Evolutionary conservation across 2,329 filamentous ascomycete species (phyloP).

Genomic region (Hymenoscyphus infarciens): DNA sequence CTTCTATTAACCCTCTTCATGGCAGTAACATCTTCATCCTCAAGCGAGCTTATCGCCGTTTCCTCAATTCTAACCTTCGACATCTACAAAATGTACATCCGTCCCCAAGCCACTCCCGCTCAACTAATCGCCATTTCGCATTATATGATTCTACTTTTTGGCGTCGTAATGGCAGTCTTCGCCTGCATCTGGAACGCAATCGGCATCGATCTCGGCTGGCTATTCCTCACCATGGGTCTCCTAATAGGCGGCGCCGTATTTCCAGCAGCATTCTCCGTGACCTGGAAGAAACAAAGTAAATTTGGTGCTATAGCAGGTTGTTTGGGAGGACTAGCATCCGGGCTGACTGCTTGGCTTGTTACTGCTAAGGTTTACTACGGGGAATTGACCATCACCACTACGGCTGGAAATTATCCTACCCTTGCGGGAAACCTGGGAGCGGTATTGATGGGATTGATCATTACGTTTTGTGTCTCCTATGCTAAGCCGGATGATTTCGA

Average conservation of each 20-base stretch:
- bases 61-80: slow-evolving; percentile 84
- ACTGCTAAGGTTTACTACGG: slow-evolving; percentile 45
- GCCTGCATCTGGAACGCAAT: slow-evolving; percentile 52
- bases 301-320: slow-evolving; percentile 47
- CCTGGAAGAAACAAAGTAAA: slow-evolving; percentile 48
- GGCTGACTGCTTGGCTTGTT: slow-evolving; percentile 50
- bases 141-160: slow-evolving; percentile 50
- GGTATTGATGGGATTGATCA: not conserved
- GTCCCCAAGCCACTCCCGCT: slow-evolving; percentile 58
- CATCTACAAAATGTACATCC: slow-evolving; percentile 79
- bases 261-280: slow-evolving; percentile 49
- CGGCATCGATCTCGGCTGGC: slow-evolving; percentile 52
- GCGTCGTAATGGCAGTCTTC: slow-evolving; percentile 48
- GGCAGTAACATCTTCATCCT: slow-evolving; percentile 75
- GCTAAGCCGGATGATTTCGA: slow-evolving; percentile 13
- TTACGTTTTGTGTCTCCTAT: slow-evolving; percentile 6
- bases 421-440: slow-evolving; percentile 6
- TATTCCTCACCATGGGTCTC: slow-evolving; percentile 49
- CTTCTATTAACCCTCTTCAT: slow-evolving; percentile 69
- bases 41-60: slow-evolving; percentile 77
- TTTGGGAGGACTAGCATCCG: slow-evolving; percentile 46
- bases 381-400: slow-evolving; percentile 44
- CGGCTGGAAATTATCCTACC: slow-evolving; percentile 34
- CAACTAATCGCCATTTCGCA: slow-evolving; percentile 51
- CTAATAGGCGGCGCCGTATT: slow-evolving; percentile 55